phyloP scores from a whole-genome alignment of 345 rosid species.

The Raphanus raphanistrum region DNA sequence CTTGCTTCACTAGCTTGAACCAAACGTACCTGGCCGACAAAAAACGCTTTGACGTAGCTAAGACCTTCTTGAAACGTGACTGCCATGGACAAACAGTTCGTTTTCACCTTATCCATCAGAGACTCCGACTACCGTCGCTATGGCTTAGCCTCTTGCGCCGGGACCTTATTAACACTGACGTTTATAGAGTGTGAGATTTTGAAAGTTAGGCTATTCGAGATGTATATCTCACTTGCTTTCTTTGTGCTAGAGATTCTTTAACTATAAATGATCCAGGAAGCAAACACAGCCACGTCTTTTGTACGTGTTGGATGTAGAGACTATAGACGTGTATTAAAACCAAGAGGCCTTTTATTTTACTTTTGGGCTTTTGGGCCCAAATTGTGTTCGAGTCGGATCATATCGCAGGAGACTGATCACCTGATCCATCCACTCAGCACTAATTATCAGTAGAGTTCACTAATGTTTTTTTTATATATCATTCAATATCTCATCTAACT shows the following conservation, averaged over 20 bases:
- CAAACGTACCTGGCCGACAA: slow-evolving; percentile 43
- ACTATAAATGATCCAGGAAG: slow-evolving; percentile 14
- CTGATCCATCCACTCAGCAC: neutral
- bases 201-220: neutral
- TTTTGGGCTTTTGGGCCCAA: slow-evolving; percentile 6
- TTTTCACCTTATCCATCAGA: slow-evolving; percentile 38
- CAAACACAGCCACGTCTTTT: slow-evolving; percentile 17
- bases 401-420: neutral
- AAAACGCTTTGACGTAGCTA: slow-evolving; percentile 50
- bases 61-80: slow-evolving; percentile 54
- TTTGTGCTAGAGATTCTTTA: slow-evolving; percentile 5
- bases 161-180: neutral
- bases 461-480: neutral
- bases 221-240: slow-evolving; percentile 6
- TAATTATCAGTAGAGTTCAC: neutral
- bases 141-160: slow-evolving; percentile 16
- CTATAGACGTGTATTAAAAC: neutral
- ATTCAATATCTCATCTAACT: neutral
- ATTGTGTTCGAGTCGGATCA: neutral
- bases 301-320: neutral
- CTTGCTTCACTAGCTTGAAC: neutral
- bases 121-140: slow-evolving; percentile 24
- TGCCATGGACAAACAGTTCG: slow-evolving; percentile 41
- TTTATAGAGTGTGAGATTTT: neutral
- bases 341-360: neutral